Evolutionary conservation across 441 rosid species (phyloP), one percentile per base, ranked within the genome.

Genomic region (Populus tomentosa): DNA sequence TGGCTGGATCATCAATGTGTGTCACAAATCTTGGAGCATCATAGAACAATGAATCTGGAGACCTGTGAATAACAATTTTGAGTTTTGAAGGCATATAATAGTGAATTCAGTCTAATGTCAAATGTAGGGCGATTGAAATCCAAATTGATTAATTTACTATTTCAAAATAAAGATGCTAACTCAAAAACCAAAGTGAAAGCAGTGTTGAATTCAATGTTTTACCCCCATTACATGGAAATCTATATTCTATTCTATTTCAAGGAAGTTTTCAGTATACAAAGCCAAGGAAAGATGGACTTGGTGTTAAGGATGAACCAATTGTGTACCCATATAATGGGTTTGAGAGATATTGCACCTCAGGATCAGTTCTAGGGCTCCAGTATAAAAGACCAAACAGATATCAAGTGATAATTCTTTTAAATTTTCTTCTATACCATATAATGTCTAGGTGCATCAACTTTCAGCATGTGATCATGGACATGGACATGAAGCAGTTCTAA

Each of bases 1-100:
- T 90, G 71, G 98, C 95, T 59, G 94, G 88, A 81, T 93, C 95
- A 78, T 94, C 98, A 71, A 94, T 89, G 71, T 91, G 97, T 30
- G 97, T 90, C 79, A 94, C 97, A 83, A 91, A 91, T 72, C 97
- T 82, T 33, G 97, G 97, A 74, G 87, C 80, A 80, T 91, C 98
- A 20, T 94, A 91, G 85, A 94, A 94, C 36, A 74, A 36, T 23
- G 87, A 83, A 88, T 94, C 98, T 18, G 95, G 75, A 21, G 97
- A 84, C 90, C 97, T 92, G 86, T 78, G 21, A 76, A 76, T 24
- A 65, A 35, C 71, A 80, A 71, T 10, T 38, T 42, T 35, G 11
- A 3, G 46, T 35, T 80, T 7, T 64, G 30, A 10, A 67, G 36
- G 77, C 64, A 63, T 21, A 46, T 36, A 30, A 65, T 1, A 11